Conservation (phyloP, 2,329 filamentous ascomycete genomes). For the Penicillium hesseltinei region DNA sequence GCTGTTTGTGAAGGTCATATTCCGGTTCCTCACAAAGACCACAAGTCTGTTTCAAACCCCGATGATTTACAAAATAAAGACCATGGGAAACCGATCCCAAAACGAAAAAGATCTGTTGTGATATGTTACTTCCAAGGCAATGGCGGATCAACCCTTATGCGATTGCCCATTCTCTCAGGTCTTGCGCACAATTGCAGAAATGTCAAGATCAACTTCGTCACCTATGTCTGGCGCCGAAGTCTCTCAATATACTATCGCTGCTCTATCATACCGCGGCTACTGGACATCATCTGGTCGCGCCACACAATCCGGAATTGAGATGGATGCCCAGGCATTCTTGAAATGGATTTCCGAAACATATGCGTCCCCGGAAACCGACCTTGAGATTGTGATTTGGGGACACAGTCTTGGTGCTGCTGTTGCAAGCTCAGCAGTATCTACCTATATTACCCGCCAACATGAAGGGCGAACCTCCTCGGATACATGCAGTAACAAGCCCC, state of each 20-base stretch:
- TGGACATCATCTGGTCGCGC: constrained; percentile 74
- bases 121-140: constrained; percentile 39
- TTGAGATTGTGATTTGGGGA: constrained; percentile 65
- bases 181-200: constrained; percentile 31
- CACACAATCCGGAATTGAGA: constrained; percentile 67
- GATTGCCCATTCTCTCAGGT: constrained; percentile 46
- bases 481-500: not conserved
- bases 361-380: constrained; percentile 14
- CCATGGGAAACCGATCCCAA: not conserved
- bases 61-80: constrained; percentile 16
- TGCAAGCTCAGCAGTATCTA: constrained; percentile 60
- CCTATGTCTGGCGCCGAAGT: not conserved
- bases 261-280: constrained; percentile 66
- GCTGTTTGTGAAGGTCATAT: constrained; percentile 66
- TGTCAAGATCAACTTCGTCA: not conserved
- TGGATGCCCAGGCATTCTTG: constrained; percentile 65
- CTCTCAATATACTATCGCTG: constrained; percentile 42
- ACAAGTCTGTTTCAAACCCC: constrained; percentile 25
- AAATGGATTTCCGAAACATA: constrained; percentile 57
- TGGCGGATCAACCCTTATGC: constrained; percentile 32
- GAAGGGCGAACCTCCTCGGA: not conserved
- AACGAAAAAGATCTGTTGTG: constrained; percentile 19
- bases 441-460: constrained; percentile 32
- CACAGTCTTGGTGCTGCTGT: constrained; percentile 75
- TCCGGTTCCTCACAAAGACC: constrained; percentile 35